Evolutionary conservation across 306 rosid genomes (phyloP), one percentile per base, ranked within the genome.

Genomic region (Dalbergia cultrata): DNA sequence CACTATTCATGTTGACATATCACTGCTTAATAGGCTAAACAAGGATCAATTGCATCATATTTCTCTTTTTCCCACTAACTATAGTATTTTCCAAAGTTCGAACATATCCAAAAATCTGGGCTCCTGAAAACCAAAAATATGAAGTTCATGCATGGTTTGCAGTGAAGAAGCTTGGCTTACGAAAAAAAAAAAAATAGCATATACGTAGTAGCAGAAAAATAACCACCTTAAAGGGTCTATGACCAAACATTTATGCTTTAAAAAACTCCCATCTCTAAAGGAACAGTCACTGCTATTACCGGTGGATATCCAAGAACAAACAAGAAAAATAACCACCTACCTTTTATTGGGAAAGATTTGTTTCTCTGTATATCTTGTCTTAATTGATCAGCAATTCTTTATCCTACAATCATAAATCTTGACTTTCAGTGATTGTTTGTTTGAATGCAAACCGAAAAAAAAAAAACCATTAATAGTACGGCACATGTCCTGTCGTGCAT

Each of bases 371-470:
- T 35, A 60, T 45, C 33, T 35, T 74, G 10, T 72, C 66, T 61
- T 18, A 21, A 47, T 13, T 9, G 50, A 62, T 62, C 68, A 43
- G n/a, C 33, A 60, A 11, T 3, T 73, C 7, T 53, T 22, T 8
- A 44, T 75, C 52, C 52, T 45, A 34, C 14, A 35, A 14, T 35
- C 47, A 16, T 31, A 45, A 26, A 7, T 41, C 16, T 22, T 14
- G 44, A 26, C 26, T 62, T 16, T 62, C 16, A 34, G 12, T 33
- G 5, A 26, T 19, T 22, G 18, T 60, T 26, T 44, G 70, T 45
- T 60, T 74, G 22, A 26, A 74, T 16, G 12, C 18, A 41, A 74
- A 59, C 17, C 56, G 18, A 10, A 68, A 47, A 74, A 26, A 44
- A 26, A 26, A 1, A 26, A 26, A 21, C 22, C 22, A 21, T 26